A percentile compares a stretch with the other conserved stretches of the same genome.
These are phyloP conservation scores for Rhipidocladum racemiflorum DNA, from an alignment of 176 grass and related monocot genomes.

Conservation along the genomic window DNA sequence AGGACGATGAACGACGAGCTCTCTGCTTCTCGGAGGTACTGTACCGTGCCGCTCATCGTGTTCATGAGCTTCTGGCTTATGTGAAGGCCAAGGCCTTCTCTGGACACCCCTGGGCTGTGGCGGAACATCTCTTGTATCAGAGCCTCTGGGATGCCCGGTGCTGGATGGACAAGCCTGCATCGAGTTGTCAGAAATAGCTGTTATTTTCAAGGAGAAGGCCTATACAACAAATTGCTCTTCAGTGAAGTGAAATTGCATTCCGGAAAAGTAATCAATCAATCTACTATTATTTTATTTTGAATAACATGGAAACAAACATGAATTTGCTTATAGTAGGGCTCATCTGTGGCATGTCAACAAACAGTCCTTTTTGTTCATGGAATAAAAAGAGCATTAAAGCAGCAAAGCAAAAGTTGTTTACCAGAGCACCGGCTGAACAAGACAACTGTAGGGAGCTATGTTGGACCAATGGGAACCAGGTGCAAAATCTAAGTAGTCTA, in stretches of 20 bases:
- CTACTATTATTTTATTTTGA: neutral
- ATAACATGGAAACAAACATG: neutral
- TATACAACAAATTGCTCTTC: neutral
- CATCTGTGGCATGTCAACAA: neutral
- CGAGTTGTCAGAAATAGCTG: neutral
- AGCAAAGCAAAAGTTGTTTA: neutral
- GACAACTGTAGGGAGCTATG: neutral
- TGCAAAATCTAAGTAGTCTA: neutral
- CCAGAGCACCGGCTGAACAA: neutral
- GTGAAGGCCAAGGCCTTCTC: conserved; percentile 74
- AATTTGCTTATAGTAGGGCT: neutral
- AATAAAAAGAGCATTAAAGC: neutral
- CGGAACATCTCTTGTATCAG: conserved; percentile 93
- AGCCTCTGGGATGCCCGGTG: conserved; percentile 70
- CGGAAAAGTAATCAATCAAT: neutral
- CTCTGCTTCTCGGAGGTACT: conserved; percentile 84
- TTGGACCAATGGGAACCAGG: neutral
- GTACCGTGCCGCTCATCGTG: conserved; percentile 79
- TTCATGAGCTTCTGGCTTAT: conserved; percentile 90
- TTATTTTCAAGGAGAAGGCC: neutral
- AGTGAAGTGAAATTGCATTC: neutral
- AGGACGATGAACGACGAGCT: conserved; percentile 75
- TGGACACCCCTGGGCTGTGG: conserved; percentile 54
- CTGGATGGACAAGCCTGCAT: conserved; percentile 83
- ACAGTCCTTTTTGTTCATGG: neutral